Evolutionary conservation across 306 rosid species (phyloP), one percentile per base, ranked within the genome.

Genomic region (Rubus parviflorus): DNA sequence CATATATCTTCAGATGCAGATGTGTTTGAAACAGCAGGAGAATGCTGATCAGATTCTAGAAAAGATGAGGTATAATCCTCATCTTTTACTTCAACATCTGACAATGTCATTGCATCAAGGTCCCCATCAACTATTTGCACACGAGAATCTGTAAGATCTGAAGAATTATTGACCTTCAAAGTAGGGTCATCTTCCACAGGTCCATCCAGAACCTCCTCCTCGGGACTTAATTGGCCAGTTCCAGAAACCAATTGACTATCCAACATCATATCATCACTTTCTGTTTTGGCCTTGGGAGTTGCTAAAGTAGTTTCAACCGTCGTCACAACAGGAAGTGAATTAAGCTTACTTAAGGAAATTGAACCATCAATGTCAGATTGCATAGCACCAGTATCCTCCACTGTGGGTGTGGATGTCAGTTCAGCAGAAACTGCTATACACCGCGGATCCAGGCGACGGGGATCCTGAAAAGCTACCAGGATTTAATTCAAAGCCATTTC

Each of bases 371-470:
- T 80, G 41, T 92, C 97, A 72, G 80, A 81, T 69, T 83, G 87
- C 78, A 76, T 25, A 69, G 77, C 80, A 80, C 73, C 80, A 70
- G 64, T 64, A 74, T 92, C 96, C 52, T 95, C 97, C 51, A 78
- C 56, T 56, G 73, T 20, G 66, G 96, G 82, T 48, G 77, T 71
- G 64, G 90, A 75, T 62, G 86, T 72, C 73, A 65, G 88, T 63
- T 86, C 90, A 76, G 86, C 67, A 77, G 82, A 77, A 58, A 77
- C 86, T 3, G 84, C 80, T 68, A 80, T 83, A 72, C 94, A 93
- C 20, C 99, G 90, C 3, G 99, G 99, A 95, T 95, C 99, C 45
- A 88, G 78, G 70, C 99, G 97, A 75, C 99, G 99, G 57, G 99
- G 99, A 85, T 92, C 99, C 99, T 95, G 88, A 83, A 86, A 89